These are phyloP conservation scores for Botrytis hyacinthi DNA, from an alignment of 2,329 filamentous ascomycete species.

Conservation along the genomic window DNA sequence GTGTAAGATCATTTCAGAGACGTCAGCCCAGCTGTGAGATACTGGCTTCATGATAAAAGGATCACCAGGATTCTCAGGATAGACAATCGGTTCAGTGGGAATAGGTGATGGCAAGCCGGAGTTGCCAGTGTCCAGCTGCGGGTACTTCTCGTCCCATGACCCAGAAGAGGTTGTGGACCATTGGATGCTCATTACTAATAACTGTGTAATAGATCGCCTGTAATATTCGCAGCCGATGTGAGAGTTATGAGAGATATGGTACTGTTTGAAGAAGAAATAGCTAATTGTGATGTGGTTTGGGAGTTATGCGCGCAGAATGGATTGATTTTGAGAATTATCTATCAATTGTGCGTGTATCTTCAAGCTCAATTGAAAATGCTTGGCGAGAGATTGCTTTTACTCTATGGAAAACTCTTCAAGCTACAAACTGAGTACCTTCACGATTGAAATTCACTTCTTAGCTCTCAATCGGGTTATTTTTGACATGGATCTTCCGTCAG, in stretches of 20 bases:
- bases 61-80: not conserved
- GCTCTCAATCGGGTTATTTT: not conserved
- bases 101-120: not conserved
- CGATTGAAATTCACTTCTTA: not conserved
- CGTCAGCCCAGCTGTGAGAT: not conserved
- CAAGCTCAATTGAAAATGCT: not conserved
- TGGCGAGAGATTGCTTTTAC: not conserved
- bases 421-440: not conserved
- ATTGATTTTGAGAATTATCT: not conserved
- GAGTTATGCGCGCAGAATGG: not conserved
- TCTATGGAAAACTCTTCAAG: not conserved
- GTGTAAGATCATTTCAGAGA: not conserved
- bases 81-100: not conserved
- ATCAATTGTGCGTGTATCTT: not conserved
- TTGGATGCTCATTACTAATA: not conserved
- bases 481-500: not conserved
- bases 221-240: accelerated
- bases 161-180: not conserved
- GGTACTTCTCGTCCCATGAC: not conserved
- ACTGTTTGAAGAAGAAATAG: not conserved
- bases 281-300: not conserved
- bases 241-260: too few species aligned
- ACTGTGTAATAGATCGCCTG: not conserved
- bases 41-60: not conserved
- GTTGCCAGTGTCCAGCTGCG: not conserved